Base-by-base conservation (phyloP, 202 grass and related monocot genomes). In the Panicum hallii region DNA sequence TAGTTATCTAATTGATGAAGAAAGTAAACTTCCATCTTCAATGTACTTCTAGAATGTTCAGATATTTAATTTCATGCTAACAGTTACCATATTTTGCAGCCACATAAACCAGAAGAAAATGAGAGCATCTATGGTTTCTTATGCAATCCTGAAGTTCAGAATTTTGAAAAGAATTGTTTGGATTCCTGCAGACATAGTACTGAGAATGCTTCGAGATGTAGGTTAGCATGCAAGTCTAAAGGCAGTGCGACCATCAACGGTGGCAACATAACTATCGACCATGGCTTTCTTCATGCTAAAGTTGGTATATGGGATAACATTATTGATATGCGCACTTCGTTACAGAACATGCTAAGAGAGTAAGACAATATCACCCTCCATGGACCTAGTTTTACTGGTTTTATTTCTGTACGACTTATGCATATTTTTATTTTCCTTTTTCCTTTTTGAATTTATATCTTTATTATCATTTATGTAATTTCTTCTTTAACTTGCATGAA, bases 321-420 rank as follows among this genome's bases (percentile, higher is more conserved):
- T 80, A 85, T 95, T 42, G 91, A 92, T 80, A 95, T 98, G 96
- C 75, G 61, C 67, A 85, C 87, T 81, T 90, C 74, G 48, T 94
- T 98, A 56, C 88, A 80, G 19, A 88, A 76, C 41, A 95, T 95
- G 63, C 80, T 98, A 87, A 43, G 88, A 83, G 85, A 92, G 96
- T 98, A 92, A 93, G 75, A 79, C 40, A 50, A 43, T 55, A 71
- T 82, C 68, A 20, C n/a, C 69, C 60, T 74, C 19, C 13, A 42
- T 79, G n/a, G 28, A 89, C 2, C 19, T 86, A 43, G 23, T 66
- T 67, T 20, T 22, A 46, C 63, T 47, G 15, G 12, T 79, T 82
- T 75, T 65, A 5, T 82, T 57, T 72, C 70, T 70, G 36, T 4
- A 45, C 2, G 4, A 17, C 62, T 54, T 67, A 55, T 46, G 36